phyloP scores from a whole-genome alignment of 495 filamentous ascomycete genomes.

The Xylaria flabelliformis region DNA sequence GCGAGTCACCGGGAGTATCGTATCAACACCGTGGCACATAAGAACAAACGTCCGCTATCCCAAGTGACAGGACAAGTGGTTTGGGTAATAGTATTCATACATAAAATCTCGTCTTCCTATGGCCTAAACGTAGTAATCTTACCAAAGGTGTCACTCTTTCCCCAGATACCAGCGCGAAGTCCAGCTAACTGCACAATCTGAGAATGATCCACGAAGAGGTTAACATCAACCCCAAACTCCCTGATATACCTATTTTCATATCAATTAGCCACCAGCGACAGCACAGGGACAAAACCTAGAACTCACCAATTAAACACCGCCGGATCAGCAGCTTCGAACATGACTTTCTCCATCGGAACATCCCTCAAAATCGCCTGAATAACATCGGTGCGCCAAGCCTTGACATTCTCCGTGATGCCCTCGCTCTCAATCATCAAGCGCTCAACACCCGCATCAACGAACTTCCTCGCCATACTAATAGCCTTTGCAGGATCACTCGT shows the following conservation, averaged over 20 bases:
- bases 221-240: conserved; percentile 2
- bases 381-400: conserved; percentile 63
- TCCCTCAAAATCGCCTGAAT: conserved; percentile 61
- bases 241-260: background rate
- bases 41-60: too few relatives aligned
- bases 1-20: background rate
- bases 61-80: too few relatives aligned
- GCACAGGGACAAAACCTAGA: too few relatives aligned
- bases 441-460: conserved; percentile 62
- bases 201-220: background rate
- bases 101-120: background rate
- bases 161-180: conserved; percentile 8
- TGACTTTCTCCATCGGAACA: conserved; percentile 60
- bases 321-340: conserved; percentile 69
- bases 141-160: conserved; percentile 1
- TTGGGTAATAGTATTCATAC: background rate
- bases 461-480: conserved; percentile 56
- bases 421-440: conserved; percentile 69
- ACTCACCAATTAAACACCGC: conserved; percentile 65
- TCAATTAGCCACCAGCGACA: background rate
- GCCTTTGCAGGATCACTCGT: conserved; percentile 61
- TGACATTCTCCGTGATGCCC: conserved; percentile 66
- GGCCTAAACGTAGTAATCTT: background rate
- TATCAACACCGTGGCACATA: background rate
- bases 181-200: conserved; percentile 1